Percentiles rank a stretch among this genome's conserved stretches.
These are phyloP conservation scores for Aspergillus tamarii DNA, from an alignment of 2,329 filamentous ascomycete genomes.

Conservation along the genomic window DNA sequence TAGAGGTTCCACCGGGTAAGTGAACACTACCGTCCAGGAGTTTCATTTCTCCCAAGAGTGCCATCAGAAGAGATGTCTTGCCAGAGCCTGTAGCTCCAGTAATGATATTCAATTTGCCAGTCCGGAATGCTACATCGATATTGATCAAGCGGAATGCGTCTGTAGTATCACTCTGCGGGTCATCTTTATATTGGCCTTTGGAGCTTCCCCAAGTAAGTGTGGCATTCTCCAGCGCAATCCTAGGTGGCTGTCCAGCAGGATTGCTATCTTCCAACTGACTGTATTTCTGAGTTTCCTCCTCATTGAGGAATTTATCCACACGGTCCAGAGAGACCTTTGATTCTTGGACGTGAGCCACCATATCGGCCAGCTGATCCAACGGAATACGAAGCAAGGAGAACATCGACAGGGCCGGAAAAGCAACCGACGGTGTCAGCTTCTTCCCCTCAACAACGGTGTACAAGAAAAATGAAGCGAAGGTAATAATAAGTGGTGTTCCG, in stretches of 20 bases:
- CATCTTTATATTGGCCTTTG: constrained; percentile 55
- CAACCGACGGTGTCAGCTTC: constrained; percentile 85
- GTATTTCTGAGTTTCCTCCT: constrained; percentile 97
- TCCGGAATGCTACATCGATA: constrained; percentile 77
- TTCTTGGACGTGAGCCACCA: constrained; percentile 98
- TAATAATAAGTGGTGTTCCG: constrained; percentile 90
- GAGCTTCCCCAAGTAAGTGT: constrained; percentile 85
- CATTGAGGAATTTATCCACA: constrained; percentile 89
- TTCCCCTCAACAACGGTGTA: constrained; percentile 91
- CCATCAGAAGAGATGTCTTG: constrained; percentile 96
- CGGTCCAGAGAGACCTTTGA: constrained; percentile 96
- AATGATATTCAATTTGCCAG: constrained; percentile 89
- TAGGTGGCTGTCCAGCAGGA: constrained; percentile 68
- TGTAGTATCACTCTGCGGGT: constrained; percentile 65
- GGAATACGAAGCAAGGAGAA: constrained; percentile 93
- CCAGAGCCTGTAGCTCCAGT: constrained; percentile 91
- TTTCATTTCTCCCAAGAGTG: constrained; percentile 94
- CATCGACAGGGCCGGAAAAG: constrained; percentile 93
- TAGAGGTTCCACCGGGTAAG: constrained; percentile 79
- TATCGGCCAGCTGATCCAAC: constrained; percentile 93
- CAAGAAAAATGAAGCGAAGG: constrained; percentile 91
- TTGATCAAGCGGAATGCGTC: constrained; percentile 83
- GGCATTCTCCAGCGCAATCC: constrained; percentile 82
- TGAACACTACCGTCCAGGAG: constrained; percentile 77
- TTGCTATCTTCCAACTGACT: constrained; percentile 75